Evolutionary conservation across 306 rosid species (phyloP).

Genomic region (Argentina anserina): DNA sequence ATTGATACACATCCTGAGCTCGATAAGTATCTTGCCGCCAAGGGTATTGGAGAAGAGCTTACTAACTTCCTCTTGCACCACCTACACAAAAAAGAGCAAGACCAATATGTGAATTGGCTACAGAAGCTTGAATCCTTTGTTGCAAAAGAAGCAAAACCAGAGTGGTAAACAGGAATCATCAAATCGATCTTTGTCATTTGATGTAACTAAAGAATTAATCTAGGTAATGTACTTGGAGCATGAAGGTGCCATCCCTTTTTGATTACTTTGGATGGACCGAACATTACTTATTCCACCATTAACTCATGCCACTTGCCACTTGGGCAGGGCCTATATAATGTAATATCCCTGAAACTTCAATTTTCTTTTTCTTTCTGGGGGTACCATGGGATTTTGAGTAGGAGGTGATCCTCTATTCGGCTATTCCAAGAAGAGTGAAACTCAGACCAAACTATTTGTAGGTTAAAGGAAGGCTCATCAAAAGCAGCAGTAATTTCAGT

Average conservation of each 20-base stretch:
- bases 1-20: slow-evolving; percentile 41
- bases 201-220: not conserved
- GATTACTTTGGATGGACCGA: not conserved
- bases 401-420: too few relatives aligned
- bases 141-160: slow-evolving; percentile 25
- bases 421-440: not conserved
- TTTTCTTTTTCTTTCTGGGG: too few relatives aligned
- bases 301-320: not conserved
- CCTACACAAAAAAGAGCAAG: slow-evolving; percentile 63
- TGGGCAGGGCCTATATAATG: too few relatives aligned
- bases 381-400: not conserved
- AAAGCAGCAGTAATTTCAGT: not conserved
- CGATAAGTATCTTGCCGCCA: slow-evolving; percentile 51
- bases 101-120: slow-evolving; percentile 73
- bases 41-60: slow-evolving; percentile 58
- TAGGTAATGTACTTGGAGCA: not conserved
- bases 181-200: not conserved
- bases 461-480: not conserved
- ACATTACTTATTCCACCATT: not conserved
- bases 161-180: slow-evolving; percentile 15
- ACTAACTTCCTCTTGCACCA: slow-evolving; percentile 61
- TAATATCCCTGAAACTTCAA: too few relatives aligned
- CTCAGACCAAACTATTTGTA: not conserved
- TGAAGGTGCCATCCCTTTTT: not conserved
- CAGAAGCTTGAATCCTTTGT: slow-evolving; percentile 44